Evolutionary conservation across 345 rosid species (phyloP), one percentile per base, ranked within the genome.

Genomic region (Xanthoceras sorbifolium): DNA sequence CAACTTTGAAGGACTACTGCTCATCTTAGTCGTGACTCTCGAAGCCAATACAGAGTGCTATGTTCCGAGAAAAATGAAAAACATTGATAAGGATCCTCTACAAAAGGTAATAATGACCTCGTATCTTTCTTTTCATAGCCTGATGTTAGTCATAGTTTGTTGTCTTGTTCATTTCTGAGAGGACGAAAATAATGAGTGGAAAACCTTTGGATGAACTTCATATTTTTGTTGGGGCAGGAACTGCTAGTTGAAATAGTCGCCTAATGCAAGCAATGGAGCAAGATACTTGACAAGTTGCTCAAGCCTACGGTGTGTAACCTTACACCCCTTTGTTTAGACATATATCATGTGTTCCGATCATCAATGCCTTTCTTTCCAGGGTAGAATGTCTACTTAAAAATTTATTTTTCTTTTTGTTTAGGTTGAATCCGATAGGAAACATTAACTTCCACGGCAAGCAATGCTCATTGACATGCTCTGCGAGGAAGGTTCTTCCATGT

Each of bases 111-210:
- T 42, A 20, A 63, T 54, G 29, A 55, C 36, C 5, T 62, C 15
- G 18, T 62, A 62, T 14, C 18, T 14, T 61, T 3, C 36, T 3
- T 12, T 29, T 12, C 9, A 5, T 36, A 36, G 8, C 40, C 40
- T 36, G 8, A 9, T 36, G 40, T 36, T 36, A 5, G 5, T 36
- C 6, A 14, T 17, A 26, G 11, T 2, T 8, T 71, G 9, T 40
- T 23, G 50, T 20, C 23, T 23, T 80, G 28, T 29, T 31, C 65
- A 76, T 23, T 77, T n/a, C 82, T 36, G 40, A 71, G 72, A 96
- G 99, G 99, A 96, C 80, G 98, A n/a, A 93, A 81, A 82, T 92
- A 86, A 85, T 92, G 98, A 82, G n/a, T n/a, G 98, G 97, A 64
- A 96, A 94, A 69, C 91, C 93, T 8, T 85, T 96, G 64, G 91